Evolutionary conservation across 176 grass and related monocot genomes (phyloP).

Genomic region (Avena insularis): DNA sequence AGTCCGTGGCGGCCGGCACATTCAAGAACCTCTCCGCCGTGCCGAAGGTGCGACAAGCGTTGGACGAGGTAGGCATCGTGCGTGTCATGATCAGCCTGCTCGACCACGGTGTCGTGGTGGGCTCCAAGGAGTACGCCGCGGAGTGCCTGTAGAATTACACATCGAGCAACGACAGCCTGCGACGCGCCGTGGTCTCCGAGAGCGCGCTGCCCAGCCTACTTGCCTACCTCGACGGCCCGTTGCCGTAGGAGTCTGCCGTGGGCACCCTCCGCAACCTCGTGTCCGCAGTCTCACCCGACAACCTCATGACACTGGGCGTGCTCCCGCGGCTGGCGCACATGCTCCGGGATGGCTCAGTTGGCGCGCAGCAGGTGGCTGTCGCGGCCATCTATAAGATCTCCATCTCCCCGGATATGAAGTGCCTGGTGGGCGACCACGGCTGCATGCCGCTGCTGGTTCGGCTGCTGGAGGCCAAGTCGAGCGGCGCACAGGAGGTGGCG

Average conservation of each 20-base stretch:
- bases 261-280: constrained; percentile 82
- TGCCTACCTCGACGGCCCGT: constrained; percentile 73
- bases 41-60: constrained; percentile 70
- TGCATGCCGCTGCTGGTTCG: constrained; percentile 73
- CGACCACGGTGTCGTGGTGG: constrained; percentile 65
- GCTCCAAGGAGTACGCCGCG: constrained; percentile 91
- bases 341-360: constrained; percentile 74
- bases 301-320: constrained; percentile 73
- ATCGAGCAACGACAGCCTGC: constrained; percentile 68
- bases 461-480: constrained; percentile 90
- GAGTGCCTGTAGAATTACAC: constrained; percentile 94
- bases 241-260: constrained; percentile 78
- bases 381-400: constrained; percentile 77
- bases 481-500: constrained; percentile 66
- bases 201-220: constrained; percentile 86
- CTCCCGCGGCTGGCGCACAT: constrained; percentile 82
- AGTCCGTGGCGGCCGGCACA: constrained; percentile 65
- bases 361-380: constrained; percentile 74
- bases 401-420: constrained; percentile 76
- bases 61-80: constrained; percentile 85
- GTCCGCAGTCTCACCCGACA: constrained; percentile 62
- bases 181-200: constrained; percentile 74
- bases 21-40: constrained; percentile 89
- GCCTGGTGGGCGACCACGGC: constrained; percentile 73
- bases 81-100: constrained; percentile 90